These are phyloP conservation scores for Vanrija pseudolonga DNA, from an alignment of 1,284 basidiomycete species.

Conservation along the genomic window DNA sequence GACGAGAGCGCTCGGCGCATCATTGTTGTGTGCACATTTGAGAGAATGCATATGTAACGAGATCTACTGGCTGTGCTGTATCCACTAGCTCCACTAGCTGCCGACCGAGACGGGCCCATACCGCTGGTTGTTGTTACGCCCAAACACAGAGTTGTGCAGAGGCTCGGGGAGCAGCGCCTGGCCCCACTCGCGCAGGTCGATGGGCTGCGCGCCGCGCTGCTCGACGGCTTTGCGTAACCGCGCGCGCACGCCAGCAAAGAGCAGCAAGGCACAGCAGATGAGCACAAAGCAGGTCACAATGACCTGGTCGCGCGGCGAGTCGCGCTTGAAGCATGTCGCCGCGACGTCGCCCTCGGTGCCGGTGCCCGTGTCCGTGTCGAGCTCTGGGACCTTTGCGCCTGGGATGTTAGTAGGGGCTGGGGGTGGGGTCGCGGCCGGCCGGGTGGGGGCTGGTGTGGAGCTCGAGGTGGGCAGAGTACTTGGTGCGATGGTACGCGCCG, in stretches of 20 bases:
- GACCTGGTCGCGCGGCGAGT: slow-evolving; percentile 84
- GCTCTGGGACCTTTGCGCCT: slow-evolving; percentile 76
- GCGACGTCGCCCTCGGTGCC: slow-evolving; percentile 96
- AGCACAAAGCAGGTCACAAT: slow-evolving; percentile 85
- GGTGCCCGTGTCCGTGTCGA: slow-evolving; percentile 84
- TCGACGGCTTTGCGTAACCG: background rate
- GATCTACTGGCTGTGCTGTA: background rate
- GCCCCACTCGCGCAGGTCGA: slow-evolving; percentile 24
- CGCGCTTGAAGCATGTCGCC: slow-evolving; percentile 87
- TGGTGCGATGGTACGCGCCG: no score
- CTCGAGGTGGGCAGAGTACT: no score
- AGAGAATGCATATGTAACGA: background rate
- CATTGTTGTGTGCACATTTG: no score
- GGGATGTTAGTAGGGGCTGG: slow-evolving; percentile 18
- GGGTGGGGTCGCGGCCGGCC: no score
- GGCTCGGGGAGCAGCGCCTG: slow-evolving; percentile 13
- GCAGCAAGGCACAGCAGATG: slow-evolving; percentile 73
- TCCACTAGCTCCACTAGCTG: background rate
- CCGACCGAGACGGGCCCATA: background rate
- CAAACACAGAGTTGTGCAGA: background rate
- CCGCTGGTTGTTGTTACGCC: background rate
- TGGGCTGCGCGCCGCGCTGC: slow-evolving; percentile 19
- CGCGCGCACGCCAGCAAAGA: slow-evolving; percentile 72
- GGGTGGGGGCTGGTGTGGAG: background rate
- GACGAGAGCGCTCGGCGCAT: no score